Conservation (phyloP, 257 asterid genomes). For the Galeopsis tetrahit region DNA sequence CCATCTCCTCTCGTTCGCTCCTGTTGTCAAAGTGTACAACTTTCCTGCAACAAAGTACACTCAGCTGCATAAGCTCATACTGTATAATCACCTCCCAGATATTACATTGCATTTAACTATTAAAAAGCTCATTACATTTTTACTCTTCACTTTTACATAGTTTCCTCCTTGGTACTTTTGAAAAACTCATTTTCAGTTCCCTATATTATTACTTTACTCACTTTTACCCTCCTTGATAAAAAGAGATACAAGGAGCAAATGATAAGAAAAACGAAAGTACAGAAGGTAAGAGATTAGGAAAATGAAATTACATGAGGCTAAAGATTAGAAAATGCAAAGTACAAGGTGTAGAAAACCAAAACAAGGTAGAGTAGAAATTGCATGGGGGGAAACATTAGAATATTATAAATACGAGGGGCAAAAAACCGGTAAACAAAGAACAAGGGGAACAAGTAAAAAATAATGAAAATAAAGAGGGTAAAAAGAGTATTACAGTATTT, state of each 20-base stretch:
- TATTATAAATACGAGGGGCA: background rate
- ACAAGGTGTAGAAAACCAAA: too few relatives aligned
- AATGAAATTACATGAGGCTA: too few relatives aligned
- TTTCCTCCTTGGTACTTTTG: background rate
- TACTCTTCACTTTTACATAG: background rate
- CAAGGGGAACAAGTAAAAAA: background rate
- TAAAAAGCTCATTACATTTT: too few relatives aligned
- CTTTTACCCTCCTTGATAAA: background rate
- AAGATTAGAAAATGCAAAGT: too few relatives aligned
- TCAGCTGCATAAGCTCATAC: conserved; percentile 12
- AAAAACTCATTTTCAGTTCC: background rate
- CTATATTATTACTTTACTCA: background rate
- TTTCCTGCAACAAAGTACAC: conserved; percentile 56
- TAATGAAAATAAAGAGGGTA: background rate
- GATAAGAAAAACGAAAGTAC: too few relatives aligned
- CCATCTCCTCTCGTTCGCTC: conserved; percentile 95
- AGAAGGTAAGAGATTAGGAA: too few relatives aligned
- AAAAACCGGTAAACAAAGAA: background rate
- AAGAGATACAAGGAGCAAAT: too few relatives aligned
- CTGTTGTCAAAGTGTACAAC: conserved; percentile 87
- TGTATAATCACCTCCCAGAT: too few relatives aligned
- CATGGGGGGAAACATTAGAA: background rate
- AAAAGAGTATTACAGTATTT: too few relatives aligned
- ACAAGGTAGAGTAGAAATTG: too few relatives aligned
- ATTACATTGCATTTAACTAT: too few relatives aligned